These are phyloP conservation scores for Sporothrix brasiliensis DNA, from an alignment of 2,329 filamentous ascomycete species.

Conservation along the genomic window DNA sequence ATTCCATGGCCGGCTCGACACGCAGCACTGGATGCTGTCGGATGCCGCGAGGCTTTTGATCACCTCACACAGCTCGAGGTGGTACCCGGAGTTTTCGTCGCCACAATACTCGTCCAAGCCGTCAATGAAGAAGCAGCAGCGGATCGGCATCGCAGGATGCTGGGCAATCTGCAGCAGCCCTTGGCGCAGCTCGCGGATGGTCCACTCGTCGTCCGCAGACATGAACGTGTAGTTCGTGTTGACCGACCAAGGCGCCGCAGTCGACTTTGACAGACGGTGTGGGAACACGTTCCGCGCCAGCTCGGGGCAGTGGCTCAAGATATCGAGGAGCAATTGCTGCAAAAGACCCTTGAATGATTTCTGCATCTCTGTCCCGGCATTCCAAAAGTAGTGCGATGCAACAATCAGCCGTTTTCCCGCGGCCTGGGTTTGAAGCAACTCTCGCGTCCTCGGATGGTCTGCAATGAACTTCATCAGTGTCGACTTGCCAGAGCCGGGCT, in stretches of 20 bases:
- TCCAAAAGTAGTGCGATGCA: constrained; percentile 29
- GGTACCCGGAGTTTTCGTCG: background rate
- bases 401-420: background rate
- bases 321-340: constrained; percentile 25
- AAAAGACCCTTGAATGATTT: constrained; percentile 27
- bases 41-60: background rate
- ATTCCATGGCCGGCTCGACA: constrained; percentile 28
- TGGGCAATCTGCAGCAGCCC: background rate
- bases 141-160: background rate
- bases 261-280: background rate
- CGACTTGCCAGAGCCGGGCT: constrained; percentile 29
- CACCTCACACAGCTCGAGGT: background rate
- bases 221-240: background rate
- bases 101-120: constrained; percentile 27
- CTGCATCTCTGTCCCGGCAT: constrained; percentile 21
- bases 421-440: constrained; percentile 1
- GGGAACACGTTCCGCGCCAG: constrained; percentile 17
- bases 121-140: constrained; percentile 30
- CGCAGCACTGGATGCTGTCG: constrained; percentile 24
- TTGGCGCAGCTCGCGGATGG: background rate
- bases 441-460: constrained; percentile 10
- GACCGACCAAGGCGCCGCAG: background rate
- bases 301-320: constrained; percentile 24
- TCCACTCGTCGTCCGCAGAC: background rate
- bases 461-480: constrained; percentile 32